These are phyloP conservation scores for Mycena vulgaris DNA, from an alignment of 768 basidiomycete species.

Conservation along the genomic window DNA sequence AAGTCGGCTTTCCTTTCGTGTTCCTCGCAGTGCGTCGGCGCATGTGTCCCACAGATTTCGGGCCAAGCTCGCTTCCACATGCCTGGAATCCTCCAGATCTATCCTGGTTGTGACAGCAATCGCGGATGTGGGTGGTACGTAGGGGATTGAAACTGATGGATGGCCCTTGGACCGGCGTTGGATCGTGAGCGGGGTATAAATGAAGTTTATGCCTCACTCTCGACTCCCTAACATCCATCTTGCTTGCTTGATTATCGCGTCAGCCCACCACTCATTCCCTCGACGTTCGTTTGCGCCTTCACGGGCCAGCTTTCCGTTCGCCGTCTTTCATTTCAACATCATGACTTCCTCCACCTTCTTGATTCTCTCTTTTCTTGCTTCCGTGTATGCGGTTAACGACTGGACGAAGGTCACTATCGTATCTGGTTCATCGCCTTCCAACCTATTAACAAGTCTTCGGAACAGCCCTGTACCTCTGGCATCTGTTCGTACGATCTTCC, in stretches of 20 bases:
- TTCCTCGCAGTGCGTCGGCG: no score
- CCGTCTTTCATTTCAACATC: not conserved
- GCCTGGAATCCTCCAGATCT: no score
- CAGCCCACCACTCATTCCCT: constrained; percentile 2
- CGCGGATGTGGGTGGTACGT: no score
- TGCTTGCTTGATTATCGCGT: constrained; percentile 1
- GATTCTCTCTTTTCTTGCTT: constrained; percentile 18
- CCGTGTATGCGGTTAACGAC: constrained; percentile 21
- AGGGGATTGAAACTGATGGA: no score
- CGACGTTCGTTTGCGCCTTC: not conserved
- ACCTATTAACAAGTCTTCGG: not conserved
- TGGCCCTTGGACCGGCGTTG: no score
- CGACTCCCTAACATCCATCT: no score
- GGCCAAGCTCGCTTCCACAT: no score
- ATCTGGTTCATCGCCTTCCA: not conserved
- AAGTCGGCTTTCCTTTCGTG: no score
- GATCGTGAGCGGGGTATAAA: no score
- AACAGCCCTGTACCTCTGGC: constrained; percentile 24
- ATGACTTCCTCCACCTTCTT: constrained; percentile 8
- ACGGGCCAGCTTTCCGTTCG: constrained; percentile 19
- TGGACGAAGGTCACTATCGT: constrained; percentile 18
- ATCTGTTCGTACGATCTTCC: constrained; percentile 34
- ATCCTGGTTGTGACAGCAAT: no score
- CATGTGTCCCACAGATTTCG: no score
- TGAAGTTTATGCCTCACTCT: no score